Percentiles rank a stretch among this genome's conserved stretches.
Evolutionary conservation across 441 rosid species (phyloP).

Genomic region (Dalechampia spathulata): DNA sequence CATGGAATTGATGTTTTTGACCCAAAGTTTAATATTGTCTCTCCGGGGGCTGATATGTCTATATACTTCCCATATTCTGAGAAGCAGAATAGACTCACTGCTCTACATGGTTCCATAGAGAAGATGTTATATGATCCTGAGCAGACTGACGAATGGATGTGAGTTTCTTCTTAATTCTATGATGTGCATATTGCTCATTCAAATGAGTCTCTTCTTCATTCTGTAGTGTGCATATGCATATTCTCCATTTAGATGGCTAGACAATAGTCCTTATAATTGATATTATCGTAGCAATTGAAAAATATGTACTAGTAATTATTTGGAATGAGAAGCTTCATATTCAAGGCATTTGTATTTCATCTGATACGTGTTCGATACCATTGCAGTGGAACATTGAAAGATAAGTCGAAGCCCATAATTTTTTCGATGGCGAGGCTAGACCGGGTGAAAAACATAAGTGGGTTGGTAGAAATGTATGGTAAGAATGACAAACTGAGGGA

Average conservation of each 20-base stretch:
- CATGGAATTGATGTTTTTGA: conserved; percentile 93
- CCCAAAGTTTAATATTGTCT: conserved; percentile 93
- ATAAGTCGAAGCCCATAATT: conserved; percentile 69
- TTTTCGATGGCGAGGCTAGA: conserved; percentile 98
- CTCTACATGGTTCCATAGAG: conserved; percentile 75
- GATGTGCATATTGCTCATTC: too few species aligned
- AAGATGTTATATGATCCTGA: conserved; percentile 64
- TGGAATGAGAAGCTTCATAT: neutral
- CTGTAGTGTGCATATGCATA: too few species aligned
- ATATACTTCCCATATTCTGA: conserved; percentile 73
- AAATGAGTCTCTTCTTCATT: too few species aligned
- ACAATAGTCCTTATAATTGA: too few species aligned
- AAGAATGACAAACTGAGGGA: conserved; percentile 69
- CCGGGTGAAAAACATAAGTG: conserved; percentile 76
- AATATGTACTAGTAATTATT: too few species aligned
- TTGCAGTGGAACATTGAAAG: conserved; percentile 67
- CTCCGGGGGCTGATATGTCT: conserved; percentile 89
- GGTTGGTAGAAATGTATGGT: conserved; percentile 75
- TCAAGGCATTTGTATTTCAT: too few species aligned
- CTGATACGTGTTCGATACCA: too few species aligned
- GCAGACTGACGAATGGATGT: conserved; percentile 69
- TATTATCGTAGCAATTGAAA: too few species aligned
- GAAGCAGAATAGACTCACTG: conserved; percentile 59
- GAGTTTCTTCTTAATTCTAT: conserved; percentile 24
- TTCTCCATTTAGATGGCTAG: too few species aligned